Evolutionary conservation across 371 early-diverging fungal species (phyloP).

Genomic region (Mucor indicus): DNA sequence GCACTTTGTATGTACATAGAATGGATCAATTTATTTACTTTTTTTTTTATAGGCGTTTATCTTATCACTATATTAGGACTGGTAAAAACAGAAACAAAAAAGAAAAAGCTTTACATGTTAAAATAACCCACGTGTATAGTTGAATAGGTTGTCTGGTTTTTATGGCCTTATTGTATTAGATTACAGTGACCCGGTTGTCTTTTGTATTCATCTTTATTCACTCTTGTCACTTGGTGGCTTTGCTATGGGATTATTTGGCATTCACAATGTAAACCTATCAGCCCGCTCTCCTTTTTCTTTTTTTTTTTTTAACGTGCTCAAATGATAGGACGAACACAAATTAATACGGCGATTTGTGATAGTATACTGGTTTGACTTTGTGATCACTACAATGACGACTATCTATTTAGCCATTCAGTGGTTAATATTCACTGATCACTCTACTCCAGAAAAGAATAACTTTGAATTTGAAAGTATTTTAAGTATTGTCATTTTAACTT

Average conservation of each 20-base stretch:
- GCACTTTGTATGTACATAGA: neutral
- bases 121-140: slow-evolving; percentile 1
- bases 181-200: slow-evolving; percentile 9
- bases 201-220: slow-evolving; percentile 21
- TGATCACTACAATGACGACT: slow-evolving; percentile 29
- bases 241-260: slow-evolving; percentile 15
- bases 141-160: slow-evolving; percentile 29
- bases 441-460: slow-evolving; percentile 23
- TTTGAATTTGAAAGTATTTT: slow-evolving; percentile 38
- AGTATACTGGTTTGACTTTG: slow-evolving; percentile 45
- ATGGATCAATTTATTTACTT: neutral
- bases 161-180: slow-evolving; percentile 25
- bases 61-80: slow-evolving; percentile 24
- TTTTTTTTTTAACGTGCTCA: too few species aligned
- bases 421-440: slow-evolving; percentile 49
- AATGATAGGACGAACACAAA: slow-evolving; percentile 12
- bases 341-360: slow-evolving; percentile 32
- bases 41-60: slow-evolving; percentile 13
- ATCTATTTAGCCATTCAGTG: slow-evolving; percentile 35
- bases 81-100: slow-evolving; percentile 1
- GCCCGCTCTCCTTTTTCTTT: too few species aligned
- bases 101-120: neutral
- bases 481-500: slow-evolving; percentile 34
- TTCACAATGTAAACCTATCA: slow-evolving; percentile 21
- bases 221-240: slow-evolving; percentile 17